Evolutionary conservation across 2,329 filamentous ascomycete genomes (phyloP).

Genomic region (Penicillium sp.): DNA sequence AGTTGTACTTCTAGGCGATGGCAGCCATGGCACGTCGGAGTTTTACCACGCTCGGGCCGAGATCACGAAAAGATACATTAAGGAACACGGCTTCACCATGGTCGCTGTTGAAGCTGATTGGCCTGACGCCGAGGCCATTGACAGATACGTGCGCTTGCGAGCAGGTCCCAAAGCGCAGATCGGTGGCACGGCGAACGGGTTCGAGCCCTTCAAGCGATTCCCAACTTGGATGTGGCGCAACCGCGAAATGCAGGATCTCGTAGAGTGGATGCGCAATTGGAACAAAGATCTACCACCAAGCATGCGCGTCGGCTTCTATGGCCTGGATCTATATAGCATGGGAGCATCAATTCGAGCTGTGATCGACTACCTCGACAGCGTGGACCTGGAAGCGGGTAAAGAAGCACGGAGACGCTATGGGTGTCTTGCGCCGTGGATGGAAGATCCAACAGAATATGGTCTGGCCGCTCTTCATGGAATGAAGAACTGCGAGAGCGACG

Average conservation of each 20-base stretch:
- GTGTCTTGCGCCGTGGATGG: constrained; percentile 50
- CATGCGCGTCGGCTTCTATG: constrained; percentile 47
- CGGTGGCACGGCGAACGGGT: constrained; percentile 24
- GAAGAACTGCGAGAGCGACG: constrained; percentile 47
- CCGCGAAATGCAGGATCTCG: constrained; percentile 51
- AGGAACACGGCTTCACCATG: constrained; percentile 52
- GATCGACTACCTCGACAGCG: constrained; percentile 49
- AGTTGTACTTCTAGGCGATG: constrained; percentile 48
- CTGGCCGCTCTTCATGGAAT: constrained; percentile 44
- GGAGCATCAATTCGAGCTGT: constrained; percentile 48
- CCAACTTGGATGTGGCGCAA: constrained; percentile 61
- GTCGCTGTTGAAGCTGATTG: constrained; percentile 56
- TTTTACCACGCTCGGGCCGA: constrained; percentile 54
- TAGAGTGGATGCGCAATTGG: constrained; percentile 52
- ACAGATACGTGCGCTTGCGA: constrained; percentile 51
- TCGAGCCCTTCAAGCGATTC: constrained; percentile 51
- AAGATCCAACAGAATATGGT: constrained; percentile 52
- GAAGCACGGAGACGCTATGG: constrained; percentile 48
- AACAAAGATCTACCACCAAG: constrained; percentile 37
- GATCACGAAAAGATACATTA: constrained; percentile 53
- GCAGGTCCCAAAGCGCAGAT: constrained; percentile 38
- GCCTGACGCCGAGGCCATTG: constrained; percentile 54
- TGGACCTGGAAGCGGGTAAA: constrained; percentile 47
- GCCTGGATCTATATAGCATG: constrained; percentile 55
- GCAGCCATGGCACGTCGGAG: constrained; percentile 56